phyloP scores from a whole-genome alignment of 805 yeast species.

The Ogataea pignaliae region DNA sequence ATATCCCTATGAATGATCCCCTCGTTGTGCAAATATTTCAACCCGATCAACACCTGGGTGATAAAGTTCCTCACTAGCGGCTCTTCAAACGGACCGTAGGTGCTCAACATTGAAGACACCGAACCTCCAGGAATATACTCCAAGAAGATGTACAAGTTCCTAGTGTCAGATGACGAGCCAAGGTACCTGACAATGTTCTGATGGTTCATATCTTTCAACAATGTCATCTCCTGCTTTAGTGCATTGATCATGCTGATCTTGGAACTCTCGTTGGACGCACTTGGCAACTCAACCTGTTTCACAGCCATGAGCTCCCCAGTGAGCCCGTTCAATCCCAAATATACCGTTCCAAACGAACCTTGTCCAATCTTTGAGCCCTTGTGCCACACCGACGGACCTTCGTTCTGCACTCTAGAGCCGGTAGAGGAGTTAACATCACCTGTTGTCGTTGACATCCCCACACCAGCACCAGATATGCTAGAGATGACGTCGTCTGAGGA shows the following conservation, averaged over 20 bases:
- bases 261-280: constrained; percentile 28
- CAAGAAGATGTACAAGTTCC: constrained; percentile 68
- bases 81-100: constrained; percentile 60
- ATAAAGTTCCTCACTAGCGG: constrained; percentile 52
- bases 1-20: constrained; percentile 61
- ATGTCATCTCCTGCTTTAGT: constrained; percentile 71
- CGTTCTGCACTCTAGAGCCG: constrained; percentile 11
- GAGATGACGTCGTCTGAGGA: constrained; percentile 36
- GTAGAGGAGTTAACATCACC: no score
- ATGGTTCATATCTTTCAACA: constrained; percentile 77
- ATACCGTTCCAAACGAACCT: constrained; percentile 93
- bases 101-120: constrained; percentile 50
- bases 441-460: constrained; percentile 13
- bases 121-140: constrained; percentile 46
- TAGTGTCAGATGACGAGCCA: constrained; percentile 78
- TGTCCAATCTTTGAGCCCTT: constrained; percentile 92
- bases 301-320: constrained; percentile 98
- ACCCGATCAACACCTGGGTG: constrained; percentile 51
- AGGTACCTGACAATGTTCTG: constrained; percentile 89
- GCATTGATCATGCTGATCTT: constrained; percentile 63
- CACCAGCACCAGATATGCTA: constrained; percentile 22
- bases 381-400: constrained; percentile 80
- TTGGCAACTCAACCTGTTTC: constrained; percentile 78
- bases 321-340: constrained; percentile 82
- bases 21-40: constrained; percentile 51